Base-by-base conservation (phyloP, 1,284 basidiomycete species). In the Fomitiporia mediterranea region DNA sequence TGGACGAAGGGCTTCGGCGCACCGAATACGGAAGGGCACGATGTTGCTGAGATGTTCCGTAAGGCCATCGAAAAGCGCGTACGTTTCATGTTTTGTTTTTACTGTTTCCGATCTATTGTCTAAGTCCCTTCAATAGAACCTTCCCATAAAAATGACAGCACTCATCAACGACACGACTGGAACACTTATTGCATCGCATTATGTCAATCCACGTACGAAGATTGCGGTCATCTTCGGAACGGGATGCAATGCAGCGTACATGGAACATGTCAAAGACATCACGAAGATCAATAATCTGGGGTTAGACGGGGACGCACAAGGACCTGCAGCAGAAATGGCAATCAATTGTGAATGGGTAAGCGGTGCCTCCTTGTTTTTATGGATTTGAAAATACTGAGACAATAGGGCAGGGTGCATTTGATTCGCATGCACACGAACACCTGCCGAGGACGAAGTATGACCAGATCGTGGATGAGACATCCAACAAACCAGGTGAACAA, bases 1-100 rank as follows among this genome's bases (percentile, higher is more conserved):
- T 99, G 97, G 96, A 99, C 97, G 44, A 99, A 99, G 73, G 97
- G 96, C 62, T 99, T 99, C 66, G 94, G 94, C 37, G 91, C 91
- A 1, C 72, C 84, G 4, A 94, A 95, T 69, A 94, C 93, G 19
- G 97, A 99, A 72, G 95, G 94, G 13, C 77, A 82, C 56, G 93
- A 99, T 68, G 94, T 96, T 30, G 94, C 90, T 4, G 89, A 78
- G 47, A 94, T 99, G 91, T 96, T 99, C 77, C 80, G 83, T 54
- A 72, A 86, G 61, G 88, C 91, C 28, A 81, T 99, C 50, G 77
- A 80, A 60, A 91, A 83, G 80, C 76, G 80, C 63, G 88, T 89
- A 56, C 23, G 82, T 70, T 9, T 13, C 44, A 4, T 34, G 30
- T 49, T 52, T 19, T 23, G 47, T 47, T 30, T 43, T 17, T n/a